phyloP scores from a whole-genome alignment of 164 flowering plant species.

The Dillenia suffruticosa region DNA sequence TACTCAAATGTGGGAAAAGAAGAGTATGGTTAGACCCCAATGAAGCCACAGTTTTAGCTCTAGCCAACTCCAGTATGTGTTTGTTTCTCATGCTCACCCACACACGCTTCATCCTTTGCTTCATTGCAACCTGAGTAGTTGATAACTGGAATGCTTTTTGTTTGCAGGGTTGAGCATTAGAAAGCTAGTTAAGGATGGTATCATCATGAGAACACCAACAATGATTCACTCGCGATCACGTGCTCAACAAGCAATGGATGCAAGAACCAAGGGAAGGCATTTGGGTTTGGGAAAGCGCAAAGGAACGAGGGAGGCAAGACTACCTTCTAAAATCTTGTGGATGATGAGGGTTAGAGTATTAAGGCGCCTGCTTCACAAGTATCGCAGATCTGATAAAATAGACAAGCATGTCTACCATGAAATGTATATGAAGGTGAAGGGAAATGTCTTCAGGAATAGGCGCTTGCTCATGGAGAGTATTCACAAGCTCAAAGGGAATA shows the following conservation, averaged over 20 bases:
- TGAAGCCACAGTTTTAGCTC: constrained; percentile 21
- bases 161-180: constrained; percentile 24
- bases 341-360: constrained; percentile 34
- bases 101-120: background rate
- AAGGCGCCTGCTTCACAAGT: constrained; percentile 27
- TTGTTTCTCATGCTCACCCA: no score
- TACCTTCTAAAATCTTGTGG: constrained; percentile 30
- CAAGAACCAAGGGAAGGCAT: constrained; percentile 30
- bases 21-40: constrained; percentile 45
- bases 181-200: constrained; percentile 36
- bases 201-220: constrained; percentile 28
- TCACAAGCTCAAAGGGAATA: constrained; percentile 28
- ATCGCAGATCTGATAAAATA: constrained; percentile 25
- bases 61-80: constrained; percentile 34
- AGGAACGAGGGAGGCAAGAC: constrained; percentile 36
- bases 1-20: constrained; percentile 31
- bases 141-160: background rate
- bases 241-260: constrained; percentile 20
- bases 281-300: constrained; percentile 34
- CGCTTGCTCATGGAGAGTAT: constrained; percentile 34
- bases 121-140: background rate
- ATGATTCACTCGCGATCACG: constrained; percentile 34
- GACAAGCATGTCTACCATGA: constrained; percentile 31
- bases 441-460: constrained; percentile 37
- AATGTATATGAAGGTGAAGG: constrained; percentile 34